Conservation (phyloP, 805 yeast genomes). For the Sugiyamaella americana region DNA sequence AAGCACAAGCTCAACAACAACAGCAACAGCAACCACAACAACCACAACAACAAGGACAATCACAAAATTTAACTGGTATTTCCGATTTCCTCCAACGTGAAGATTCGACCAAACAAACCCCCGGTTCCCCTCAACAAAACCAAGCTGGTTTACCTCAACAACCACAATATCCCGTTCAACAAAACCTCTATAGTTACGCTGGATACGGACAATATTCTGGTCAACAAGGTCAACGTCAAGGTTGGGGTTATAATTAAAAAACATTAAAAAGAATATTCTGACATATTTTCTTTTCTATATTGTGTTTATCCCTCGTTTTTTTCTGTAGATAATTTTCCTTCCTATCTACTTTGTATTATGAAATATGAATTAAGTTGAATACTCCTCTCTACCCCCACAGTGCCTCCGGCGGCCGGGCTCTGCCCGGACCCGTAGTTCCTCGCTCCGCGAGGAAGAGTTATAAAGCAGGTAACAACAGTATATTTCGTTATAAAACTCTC, state of each 20-base stretch:
- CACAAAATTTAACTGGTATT: constrained; percentile 18
- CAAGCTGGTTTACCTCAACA: constrained; percentile 18
- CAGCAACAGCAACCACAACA: constrained; percentile 23
- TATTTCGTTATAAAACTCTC: too few species aligned
- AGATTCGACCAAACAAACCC: constrained; percentile 12
- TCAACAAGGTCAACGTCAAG: constrained; percentile 24
- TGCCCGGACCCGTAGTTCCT: neutral
- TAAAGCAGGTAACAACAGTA: too few species aligned
- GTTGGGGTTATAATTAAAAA: constrained; percentile 22
- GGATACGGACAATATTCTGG: constrained; percentile 26
- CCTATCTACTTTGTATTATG: neutral
- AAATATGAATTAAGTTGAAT: neutral
- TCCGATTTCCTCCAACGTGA: constrained; percentile 22
- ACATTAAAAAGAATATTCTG: too few species aligned
- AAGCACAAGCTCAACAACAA: constrained; percentile 15
- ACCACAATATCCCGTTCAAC: constrained; percentile 21
- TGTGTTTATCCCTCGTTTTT: neutral
- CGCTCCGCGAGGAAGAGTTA: too few species aligned
- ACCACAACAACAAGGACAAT: constrained; percentile 10
- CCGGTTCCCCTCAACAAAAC: constrained; percentile 28
- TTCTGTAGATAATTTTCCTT: neutral
- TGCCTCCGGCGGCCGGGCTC: constrained; percentile 1
- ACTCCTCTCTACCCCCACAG: neutral
- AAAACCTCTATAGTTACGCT: constrained; percentile 24
- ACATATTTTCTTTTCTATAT: neutral